Evolutionary conservation across 345 rosid species (phyloP).

Genomic region (Populus simonii): DNA sequence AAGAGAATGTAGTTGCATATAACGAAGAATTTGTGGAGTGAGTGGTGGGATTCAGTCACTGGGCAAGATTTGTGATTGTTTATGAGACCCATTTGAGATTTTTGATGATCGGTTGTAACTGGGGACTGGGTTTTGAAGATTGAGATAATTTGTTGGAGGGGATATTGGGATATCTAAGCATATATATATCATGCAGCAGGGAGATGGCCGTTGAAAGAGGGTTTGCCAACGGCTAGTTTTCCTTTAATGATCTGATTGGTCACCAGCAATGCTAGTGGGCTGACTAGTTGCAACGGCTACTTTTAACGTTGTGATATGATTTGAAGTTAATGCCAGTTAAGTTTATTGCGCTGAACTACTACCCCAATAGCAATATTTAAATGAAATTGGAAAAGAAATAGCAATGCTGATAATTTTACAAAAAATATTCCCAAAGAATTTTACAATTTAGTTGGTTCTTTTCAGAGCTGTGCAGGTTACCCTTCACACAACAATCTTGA

Average conservation of each 20-base stretch:
- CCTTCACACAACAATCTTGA: too few relatives aligned
- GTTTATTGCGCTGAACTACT: neutral
- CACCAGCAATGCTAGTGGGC: neutral
- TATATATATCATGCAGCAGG: neutral
- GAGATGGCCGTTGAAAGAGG: conserved; percentile 7
- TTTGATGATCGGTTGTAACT: neutral
- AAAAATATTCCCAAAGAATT: too few relatives aligned
- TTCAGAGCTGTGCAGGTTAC: too few relatives aligned
- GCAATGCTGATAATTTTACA: too few relatives aligned
- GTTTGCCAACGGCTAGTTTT: neutral
- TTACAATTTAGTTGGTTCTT: too few relatives aligned
- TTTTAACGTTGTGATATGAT: neutral
- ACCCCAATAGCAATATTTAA: neutral
- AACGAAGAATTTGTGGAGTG: conserved; percentile 22
- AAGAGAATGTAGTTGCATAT: conserved; percentile 40
- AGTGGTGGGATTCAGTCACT: conserved; percentile 21
- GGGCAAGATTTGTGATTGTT: conserved; percentile 1
- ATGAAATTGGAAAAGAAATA: too few relatives aligned
- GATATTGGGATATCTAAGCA: neutral
- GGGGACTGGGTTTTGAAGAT: neutral
- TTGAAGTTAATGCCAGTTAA: too few relatives aligned
- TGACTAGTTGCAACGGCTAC: conserved; percentile 1
- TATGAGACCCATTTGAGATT: conserved; percentile 15
- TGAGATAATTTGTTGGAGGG: neutral
- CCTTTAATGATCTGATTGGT: neutral